Evolutionary conservation across 805 yeast species (phyloP).

Genomic region (Candida lessepsii): DNA sequence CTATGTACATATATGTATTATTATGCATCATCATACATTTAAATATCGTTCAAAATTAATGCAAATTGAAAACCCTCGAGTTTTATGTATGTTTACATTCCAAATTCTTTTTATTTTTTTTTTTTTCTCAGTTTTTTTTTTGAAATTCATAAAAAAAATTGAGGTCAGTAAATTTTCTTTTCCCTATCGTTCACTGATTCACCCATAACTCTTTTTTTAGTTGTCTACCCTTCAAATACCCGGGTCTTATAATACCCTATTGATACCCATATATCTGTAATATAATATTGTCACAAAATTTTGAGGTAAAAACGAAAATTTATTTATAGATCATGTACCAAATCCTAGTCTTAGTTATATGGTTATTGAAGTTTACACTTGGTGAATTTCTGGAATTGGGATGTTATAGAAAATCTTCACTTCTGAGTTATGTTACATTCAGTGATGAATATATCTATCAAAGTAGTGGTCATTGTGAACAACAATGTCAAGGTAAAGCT

Average conservation of each 20-base stretch:
- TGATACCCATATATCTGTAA: not conserved
- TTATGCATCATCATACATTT: not conserved
- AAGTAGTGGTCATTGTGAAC: slow-evolving; percentile 56
- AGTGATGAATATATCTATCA: slow-evolving; percentile 56
- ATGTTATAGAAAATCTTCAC: slow-evolving; percentile 26
- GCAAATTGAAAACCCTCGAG: not conserved
- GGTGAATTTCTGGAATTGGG: slow-evolving; percentile 19
- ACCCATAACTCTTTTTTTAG: not conserved
- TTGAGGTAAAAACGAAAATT: no score
- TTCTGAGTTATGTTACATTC: slow-evolving; percentile 31
- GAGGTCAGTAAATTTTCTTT: not conserved
- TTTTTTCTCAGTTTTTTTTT: not conserved
- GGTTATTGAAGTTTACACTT: not conserved
- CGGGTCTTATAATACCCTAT: not conserved
- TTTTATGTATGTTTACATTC: not conserved
- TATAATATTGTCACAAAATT: no score
- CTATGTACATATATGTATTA: no score
- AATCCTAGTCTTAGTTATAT: slow-evolving; percentile 1
- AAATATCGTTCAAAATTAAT: not conserved
- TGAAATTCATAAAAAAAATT: not conserved
- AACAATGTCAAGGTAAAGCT: slow-evolving; percentile 46
- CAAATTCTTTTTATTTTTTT: not conserved
- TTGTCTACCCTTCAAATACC: not conserved
- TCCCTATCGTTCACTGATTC: not conserved
- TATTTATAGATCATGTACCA: not conserved